Evolutionary conservation across 2,329 filamentous ascomycete species (phyloP).

Genomic region (Talaromyces atroroseus): DNA sequence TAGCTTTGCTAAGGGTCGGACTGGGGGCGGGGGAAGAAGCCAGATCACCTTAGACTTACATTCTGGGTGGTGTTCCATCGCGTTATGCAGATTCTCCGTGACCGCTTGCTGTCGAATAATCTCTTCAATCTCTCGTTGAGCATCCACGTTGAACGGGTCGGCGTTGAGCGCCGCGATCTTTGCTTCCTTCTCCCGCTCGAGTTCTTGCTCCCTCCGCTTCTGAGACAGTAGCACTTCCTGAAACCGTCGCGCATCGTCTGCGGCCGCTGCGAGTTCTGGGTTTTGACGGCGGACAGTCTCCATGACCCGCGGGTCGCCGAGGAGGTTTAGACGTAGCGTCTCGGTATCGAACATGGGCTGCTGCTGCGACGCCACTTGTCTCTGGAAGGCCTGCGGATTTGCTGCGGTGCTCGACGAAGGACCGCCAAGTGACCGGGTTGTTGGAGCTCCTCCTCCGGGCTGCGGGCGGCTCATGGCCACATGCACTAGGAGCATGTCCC

Average conservation of each 20-base stretch:
- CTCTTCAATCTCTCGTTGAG: conserved; percentile 88
- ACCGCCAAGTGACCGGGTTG: conserved; percentile 20
- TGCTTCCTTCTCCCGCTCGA: conserved; percentile 70
- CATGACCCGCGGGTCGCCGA: conserved; percentile 70
- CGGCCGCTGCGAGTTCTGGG: conserved; percentile 69
- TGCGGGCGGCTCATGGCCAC: conserved; percentile 40
- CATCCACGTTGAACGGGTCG: conserved; percentile 89
- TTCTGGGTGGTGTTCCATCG: conserved; percentile 95
- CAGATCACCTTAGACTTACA: too few relatives aligned
- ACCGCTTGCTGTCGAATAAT: conserved; percentile 94
- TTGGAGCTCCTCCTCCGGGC: not conserved
- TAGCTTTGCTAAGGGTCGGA: too few relatives aligned
- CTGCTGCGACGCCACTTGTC: conserved; percentile 18
- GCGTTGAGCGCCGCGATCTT: conserved; percentile 82
- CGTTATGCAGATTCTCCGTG: conserved; percentile 91
- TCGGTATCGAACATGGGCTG: conserved; percentile 60
- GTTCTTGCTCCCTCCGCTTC: conserved; percentile 64
- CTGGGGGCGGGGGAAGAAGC: not conserved
- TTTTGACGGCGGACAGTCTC: conserved; percentile 65
- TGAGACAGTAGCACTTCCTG: conserved; percentile 64
- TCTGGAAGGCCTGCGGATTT: conserved; percentile 2
- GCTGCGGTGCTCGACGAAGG: conserved; percentile 10
- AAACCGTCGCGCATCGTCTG: conserved; percentile 73
- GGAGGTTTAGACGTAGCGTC: conserved; percentile 71
- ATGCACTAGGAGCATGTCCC: conserved; percentile 87